Conservation (phyloP, 2,329 filamentous ascomycete species). For the Lachnellula cervina region DNA sequence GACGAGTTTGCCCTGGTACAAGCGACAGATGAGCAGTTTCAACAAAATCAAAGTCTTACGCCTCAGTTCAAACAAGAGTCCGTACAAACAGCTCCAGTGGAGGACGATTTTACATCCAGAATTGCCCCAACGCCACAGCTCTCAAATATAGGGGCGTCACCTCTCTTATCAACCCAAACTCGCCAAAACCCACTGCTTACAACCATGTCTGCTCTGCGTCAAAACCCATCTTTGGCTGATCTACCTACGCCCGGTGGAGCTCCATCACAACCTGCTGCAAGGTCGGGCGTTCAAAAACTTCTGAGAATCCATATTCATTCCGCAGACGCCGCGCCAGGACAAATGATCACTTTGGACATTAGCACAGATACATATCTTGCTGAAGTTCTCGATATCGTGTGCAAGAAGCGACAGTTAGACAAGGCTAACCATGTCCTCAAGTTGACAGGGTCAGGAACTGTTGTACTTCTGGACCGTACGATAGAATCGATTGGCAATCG, state of each 20-base stretch:
- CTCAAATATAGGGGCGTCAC: slow-evolving; percentile 28
- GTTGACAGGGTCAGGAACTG: slow-evolving; percentile 66
- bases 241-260: slow-evolving; percentile 41
- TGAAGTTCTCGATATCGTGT: slow-evolving; percentile 74
- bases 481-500: slow-evolving; percentile 74
- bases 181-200: slow-evolving; percentile 56
- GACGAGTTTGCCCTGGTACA: slow-evolving; percentile 79
- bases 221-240: slow-evolving; percentile 51
- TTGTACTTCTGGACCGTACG: slow-evolving; percentile 71
- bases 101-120: slow-evolving; percentile 40
- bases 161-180: slow-evolving; percentile 26
- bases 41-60: slow-evolving; percentile 63
- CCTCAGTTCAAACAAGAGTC: slow-evolving; percentile 60
- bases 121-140: slow-evolving; percentile 23
- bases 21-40: slow-evolving; percentile 62
- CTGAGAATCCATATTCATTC: slow-evolving; percentile 68
- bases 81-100: slow-evolving; percentile 33
- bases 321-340: slow-evolving; percentile 65
- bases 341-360: slow-evolving; percentile 67
- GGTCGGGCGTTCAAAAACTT: slow-evolving; percentile 60
- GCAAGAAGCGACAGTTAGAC: slow-evolving; percentile 71
- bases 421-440: slow-evolving; percentile 76
- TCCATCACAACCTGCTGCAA: slow-evolving; percentile 32
- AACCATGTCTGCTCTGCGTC: slow-evolving; percentile 48
- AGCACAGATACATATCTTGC: slow-evolving; percentile 80